Conservation (phyloP, 805 yeast genomes). For the Lachancea waltii region DNA sequence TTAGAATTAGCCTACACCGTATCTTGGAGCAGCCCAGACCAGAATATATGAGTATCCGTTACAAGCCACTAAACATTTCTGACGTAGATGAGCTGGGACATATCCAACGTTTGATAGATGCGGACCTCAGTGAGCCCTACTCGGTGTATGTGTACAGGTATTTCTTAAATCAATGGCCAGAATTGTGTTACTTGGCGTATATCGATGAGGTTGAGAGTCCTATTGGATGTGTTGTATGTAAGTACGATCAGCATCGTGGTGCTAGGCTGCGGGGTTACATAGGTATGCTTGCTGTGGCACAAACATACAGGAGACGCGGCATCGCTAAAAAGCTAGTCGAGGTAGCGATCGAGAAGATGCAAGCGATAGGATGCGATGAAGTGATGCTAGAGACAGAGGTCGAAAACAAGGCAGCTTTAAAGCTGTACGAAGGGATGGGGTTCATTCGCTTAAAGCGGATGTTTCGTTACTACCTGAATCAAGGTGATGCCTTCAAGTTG, state of each 20-base stretch:
- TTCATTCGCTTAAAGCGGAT: slow-evolving; percentile 69
- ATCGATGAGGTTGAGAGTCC: slow-evolving; percentile 33
- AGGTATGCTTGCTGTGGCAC: slow-evolving; percentile 89
- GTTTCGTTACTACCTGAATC: slow-evolving; percentile 81
- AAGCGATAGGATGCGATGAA: slow-evolving; percentile 67
- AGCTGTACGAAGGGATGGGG: slow-evolving; percentile 68
- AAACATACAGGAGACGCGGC: slow-evolving; percentile 65
- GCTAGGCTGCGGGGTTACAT: slow-evolving; percentile 77
- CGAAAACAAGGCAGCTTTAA: slow-evolving; percentile 62
- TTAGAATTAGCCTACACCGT: no score
- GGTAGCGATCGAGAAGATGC: slow-evolving; percentile 58
- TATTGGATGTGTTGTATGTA: slow-evolving; percentile 82
- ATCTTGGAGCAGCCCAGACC: not conserved
- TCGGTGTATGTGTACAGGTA: slow-evolving; percentile 88
- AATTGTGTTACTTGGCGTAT: slow-evolving; percentile 62
- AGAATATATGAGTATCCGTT: slow-evolving; percentile 9
- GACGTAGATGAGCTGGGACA: slow-evolving; percentile 37
- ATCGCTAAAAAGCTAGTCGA: slow-evolving; percentile 71
- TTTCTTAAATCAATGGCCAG: slow-evolving; percentile 88
- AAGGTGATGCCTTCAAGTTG: slow-evolving; percentile 87
- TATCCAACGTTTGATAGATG: slow-evolving; percentile 53
- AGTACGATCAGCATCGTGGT: slow-evolving; percentile 68
- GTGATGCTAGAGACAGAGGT: slow-evolving; percentile 92
- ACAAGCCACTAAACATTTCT: slow-evolving; percentile 23
- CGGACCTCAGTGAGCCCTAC: slow-evolving; percentile 87